Percentiles rank a stretch among this genome's conserved stretches.
Evolutionary conservation across 768 basidiomycete genomes (phyloP).

Genomic region (Trametes cubensis): DNA sequence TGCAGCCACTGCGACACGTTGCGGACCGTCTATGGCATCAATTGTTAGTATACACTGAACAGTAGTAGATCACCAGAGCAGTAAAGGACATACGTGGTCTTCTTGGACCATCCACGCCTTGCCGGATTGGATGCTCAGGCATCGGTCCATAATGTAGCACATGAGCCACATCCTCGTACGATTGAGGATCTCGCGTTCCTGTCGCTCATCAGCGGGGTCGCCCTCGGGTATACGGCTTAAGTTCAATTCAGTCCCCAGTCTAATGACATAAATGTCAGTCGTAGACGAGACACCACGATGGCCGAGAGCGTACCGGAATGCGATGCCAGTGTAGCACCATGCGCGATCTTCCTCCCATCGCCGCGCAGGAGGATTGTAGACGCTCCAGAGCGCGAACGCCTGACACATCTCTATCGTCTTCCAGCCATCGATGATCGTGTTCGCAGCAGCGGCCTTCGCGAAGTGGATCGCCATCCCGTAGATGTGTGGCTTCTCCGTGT

Average conservation of each 20-base stretch:
- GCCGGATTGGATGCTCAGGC: slow-evolving; percentile 74
- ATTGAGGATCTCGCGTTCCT: slow-evolving; percentile 68
- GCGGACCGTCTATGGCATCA: slow-evolving; percentile 39
- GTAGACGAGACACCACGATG: not conserved
- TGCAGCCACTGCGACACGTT: slow-evolving; percentile 31
- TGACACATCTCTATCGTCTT: slow-evolving; percentile 79
- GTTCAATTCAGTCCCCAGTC: slow-evolving; percentile 74
- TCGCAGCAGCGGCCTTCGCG: slow-evolving; percentile 61
- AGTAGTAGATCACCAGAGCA: no score
- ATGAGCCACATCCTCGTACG: slow-evolving; percentile 75
- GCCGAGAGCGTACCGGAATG: slow-evolving; percentile 51
- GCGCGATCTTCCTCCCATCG: slow-evolving; percentile 73
- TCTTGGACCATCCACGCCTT: slow-evolving; percentile 68
- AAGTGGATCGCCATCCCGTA: slow-evolving; percentile 62
- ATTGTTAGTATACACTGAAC: no score
- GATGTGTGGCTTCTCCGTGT: slow-evolving; percentile 55
- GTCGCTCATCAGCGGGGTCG: slow-evolving; percentile 49
- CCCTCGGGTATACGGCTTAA: slow-evolving; percentile 55
- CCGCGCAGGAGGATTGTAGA: slow-evolving; percentile 62
- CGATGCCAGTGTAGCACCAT: slow-evolving; percentile 74
- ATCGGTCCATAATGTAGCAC: slow-evolving; percentile 76
- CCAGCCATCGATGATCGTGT: slow-evolving; percentile 59
- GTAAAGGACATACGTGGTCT: slow-evolving; percentile 61
- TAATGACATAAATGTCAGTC: slow-evolving; percentile 27
- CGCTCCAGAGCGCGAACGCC: slow-evolving; percentile 69